Percentiles rank a stretch among this genome's conserved stretches.
Conservation (phyloP, 176 grass and related monocot genomes). For the Paspalum vaginatum region DNA sequence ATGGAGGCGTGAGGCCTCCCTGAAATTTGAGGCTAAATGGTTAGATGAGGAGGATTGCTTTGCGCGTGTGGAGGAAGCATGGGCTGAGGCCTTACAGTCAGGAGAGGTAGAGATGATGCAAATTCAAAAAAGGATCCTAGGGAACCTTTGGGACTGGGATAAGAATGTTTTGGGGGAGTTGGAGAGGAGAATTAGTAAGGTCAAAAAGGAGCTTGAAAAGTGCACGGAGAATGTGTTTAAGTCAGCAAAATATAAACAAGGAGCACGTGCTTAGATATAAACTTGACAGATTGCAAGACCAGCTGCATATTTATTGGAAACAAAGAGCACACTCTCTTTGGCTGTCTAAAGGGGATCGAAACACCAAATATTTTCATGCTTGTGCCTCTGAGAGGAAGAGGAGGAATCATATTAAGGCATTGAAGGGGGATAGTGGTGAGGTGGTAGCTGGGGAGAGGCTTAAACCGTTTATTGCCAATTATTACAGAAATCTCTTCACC, state of each 20-base stretch:
- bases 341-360: background rate
- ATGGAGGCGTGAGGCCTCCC: no score
- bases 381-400: background rate
- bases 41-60: background rate
- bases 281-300: background rate
- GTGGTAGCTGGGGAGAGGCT: background rate
- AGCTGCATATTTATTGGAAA: background rate
- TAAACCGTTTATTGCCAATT: background rate
- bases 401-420: background rate
- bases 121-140: background rate
- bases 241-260: background rate
- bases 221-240: background rate
- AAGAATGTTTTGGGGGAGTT: background rate
- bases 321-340: background rate
- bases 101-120: background rate
- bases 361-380: background rate
- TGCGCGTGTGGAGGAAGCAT: background rate
- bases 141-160: background rate
- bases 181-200: background rate
- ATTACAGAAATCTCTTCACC: background rate
- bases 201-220: background rate
- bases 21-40: background rate
- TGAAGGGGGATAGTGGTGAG: background rate
- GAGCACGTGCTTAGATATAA: background rate
- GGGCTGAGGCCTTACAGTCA: background rate